Conservation (phyloP, 2,329 filamentous ascomycete species). For the Canariomyces notabilis region DNA sequence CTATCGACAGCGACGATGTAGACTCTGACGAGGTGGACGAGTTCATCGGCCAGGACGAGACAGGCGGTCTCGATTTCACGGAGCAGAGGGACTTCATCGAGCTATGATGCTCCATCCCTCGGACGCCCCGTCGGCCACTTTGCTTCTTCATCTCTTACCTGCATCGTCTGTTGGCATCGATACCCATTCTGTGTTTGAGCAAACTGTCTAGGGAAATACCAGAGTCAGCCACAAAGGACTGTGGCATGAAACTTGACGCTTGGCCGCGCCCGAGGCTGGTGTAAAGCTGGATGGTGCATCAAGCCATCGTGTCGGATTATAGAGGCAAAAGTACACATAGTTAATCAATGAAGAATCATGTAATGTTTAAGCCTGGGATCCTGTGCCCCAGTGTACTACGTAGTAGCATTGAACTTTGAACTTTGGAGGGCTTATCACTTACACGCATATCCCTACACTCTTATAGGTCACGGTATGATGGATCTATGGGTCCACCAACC, state of each 20-base stretch:
- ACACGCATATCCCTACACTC: neutral
- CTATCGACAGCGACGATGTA: constrained; percentile 68
- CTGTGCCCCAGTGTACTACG: too few species aligned
- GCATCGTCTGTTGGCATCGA: constrained; percentile 12
- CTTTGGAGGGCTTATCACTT: too few species aligned
- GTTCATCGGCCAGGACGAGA: constrained; percentile 53
- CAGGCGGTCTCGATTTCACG: constrained; percentile 50
- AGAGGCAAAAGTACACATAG: constrained; percentile 7
- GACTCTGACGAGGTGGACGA: constrained; percentile 72
- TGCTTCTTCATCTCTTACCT: constrained; percentile 15
- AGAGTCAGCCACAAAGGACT: neutral
- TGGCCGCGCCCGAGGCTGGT: neutral
- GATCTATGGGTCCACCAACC: neutral
- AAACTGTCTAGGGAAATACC: neutral
- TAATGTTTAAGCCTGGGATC: neutral
- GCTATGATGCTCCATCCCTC: constrained; percentile 33
- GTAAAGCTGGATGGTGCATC: neutral
- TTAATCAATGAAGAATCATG: constrained; percentile 4
- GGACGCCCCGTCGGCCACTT: constrained; percentile 26
- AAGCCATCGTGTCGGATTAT: constrained; percentile 1
- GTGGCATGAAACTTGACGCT: neutral
- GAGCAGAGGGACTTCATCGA: constrained; percentile 57
- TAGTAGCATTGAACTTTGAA: too few species aligned
- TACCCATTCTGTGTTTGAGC: constrained; percentile 10
- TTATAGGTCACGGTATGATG: neutral